These are phyloP conservation scores for Pulveroboletus sp. DNA, from an alignment of 768 basidiomycete species.

Conservation along the genomic window DNA sequence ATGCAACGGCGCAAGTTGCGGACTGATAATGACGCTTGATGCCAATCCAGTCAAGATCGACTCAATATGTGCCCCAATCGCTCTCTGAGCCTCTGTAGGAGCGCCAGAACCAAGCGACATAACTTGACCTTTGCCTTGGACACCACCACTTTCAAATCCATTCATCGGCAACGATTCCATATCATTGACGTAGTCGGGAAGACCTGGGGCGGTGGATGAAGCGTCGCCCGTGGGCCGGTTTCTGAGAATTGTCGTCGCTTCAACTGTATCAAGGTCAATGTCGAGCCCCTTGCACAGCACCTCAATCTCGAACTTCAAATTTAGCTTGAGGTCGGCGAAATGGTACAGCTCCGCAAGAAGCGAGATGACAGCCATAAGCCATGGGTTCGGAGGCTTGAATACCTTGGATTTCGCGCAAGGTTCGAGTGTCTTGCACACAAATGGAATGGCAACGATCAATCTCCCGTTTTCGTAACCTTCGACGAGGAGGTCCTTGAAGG, in stretches of 20 bases:
- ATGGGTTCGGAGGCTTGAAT: conserved; percentile 96
- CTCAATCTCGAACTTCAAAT: conserved; percentile 98
- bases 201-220: conserved; percentile 46
- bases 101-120: conserved; percentile 58
- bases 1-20: conserved; percentile 71
- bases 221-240: conserved; percentile 67
- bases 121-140: conserved; percentile 56
- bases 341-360: conserved; percentile 95
- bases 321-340: conserved; percentile 92
- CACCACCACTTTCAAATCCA: conserved; percentile 55
- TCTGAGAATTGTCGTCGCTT: conserved; percentile 80
- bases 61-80: conserved; percentile 77
- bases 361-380: conserved; percentile 94
- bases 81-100: conserved; percentile 63
- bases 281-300: conserved; percentile 91
- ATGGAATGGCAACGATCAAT: conserved; percentile 91
- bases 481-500: conserved; percentile 95
- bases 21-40: conserved; percentile 71
- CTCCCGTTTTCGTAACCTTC: conserved; percentile 94
- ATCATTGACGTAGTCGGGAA: conserved; percentile 79
- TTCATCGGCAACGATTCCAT: conserved; percentile 79
- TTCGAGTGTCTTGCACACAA: conserved; percentile 95
- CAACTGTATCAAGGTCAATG: conserved; percentile 80
- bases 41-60: conserved; percentile 70
- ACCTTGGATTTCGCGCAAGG: conserved; percentile 87